Conservation (phyloP, 2,329 filamentous ascomycete species). For the Fusarium robinianum region DNA sequence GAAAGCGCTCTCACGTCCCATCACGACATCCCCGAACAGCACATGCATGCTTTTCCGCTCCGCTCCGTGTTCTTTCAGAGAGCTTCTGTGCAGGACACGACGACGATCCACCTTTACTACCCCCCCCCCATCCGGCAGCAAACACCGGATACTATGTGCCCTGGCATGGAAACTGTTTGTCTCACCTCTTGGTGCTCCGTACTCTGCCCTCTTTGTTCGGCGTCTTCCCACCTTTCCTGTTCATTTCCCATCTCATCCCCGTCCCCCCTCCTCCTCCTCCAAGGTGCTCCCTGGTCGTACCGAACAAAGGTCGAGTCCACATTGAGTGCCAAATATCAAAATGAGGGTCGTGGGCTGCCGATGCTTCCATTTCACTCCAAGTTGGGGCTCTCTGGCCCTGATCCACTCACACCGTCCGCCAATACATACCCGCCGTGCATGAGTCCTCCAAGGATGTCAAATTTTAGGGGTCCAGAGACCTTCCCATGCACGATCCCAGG, state of each 20-base stretch:
- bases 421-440: constrained; percentile 34
- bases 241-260: too few relatives aligned
- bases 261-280: neutral
- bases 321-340: constrained; percentile 12
- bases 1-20: constrained; percentile 11
- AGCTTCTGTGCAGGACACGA: constrained; percentile 12
- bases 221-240: constrained; percentile 3
- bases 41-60: constrained; percentile 12
- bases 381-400: too few relatives aligned
- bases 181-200: constrained; percentile 1
- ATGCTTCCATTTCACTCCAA: constrained; percentile 28
- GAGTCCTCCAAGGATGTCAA: constrained; percentile 16
- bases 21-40: constrained; percentile 19
- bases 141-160: neutral
- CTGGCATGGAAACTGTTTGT: too few relatives aligned
- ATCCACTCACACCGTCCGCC: constrained; percentile 31
- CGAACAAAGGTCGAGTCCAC: too few relatives aligned
- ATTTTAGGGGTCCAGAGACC: constrained; percentile 33
- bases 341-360: constrained; percentile 15
- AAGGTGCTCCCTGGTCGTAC: neutral
- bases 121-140: constrained; percentile 16
- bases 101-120: constrained; percentile 27
- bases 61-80: constrained; percentile 4
- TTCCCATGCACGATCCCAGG: constrained; percentile 9
- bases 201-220: constrained; percentile 4